Evolutionary conservation across 2,329 filamentous ascomycete species (phyloP).

Genomic region (Xylariales sp.): DNA sequence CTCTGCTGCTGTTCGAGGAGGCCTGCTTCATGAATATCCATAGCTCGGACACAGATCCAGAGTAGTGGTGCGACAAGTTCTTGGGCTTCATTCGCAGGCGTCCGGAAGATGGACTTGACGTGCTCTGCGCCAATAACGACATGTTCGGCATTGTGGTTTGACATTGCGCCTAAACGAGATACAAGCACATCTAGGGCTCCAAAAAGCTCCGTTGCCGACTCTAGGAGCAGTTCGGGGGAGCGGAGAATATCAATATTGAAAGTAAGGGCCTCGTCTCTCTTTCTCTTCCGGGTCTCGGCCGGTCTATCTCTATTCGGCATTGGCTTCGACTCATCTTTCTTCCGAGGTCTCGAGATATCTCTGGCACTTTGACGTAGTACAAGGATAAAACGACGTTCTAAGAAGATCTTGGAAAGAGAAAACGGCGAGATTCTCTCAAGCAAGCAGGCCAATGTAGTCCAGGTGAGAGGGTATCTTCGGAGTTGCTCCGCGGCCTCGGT

Average conservation of each 20-base stretch:
- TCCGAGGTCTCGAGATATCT: slow-evolving; percentile 42
- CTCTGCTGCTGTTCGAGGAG: slow-evolving; percentile 32
- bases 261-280: slow-evolving; percentile 32
- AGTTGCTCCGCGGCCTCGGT: slow-evolving; percentile 44
- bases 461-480: slow-evolving; percentile 52
- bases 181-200: slow-evolving; percentile 41
- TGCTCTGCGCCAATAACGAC: slow-evolving; percentile 53
- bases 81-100: slow-evolving; percentile 42
- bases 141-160: slow-evolving; percentile 30
- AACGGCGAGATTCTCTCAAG: slow-evolving; percentile 63
- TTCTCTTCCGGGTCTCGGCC: slow-evolving; percentile 42
- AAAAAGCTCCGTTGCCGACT: slow-evolving; percentile 45
- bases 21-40: slow-evolving; percentile 28
- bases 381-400: slow-evolving; percentile 62
- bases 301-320: slow-evolving; percentile 23
- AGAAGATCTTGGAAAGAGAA: slow-evolving; percentile 65
- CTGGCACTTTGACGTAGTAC: slow-evolving; percentile 63
- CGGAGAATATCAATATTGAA: slow-evolving; percentile 39
- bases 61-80: slow-evolving; percentile 42
- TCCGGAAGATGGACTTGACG: slow-evolving; percentile 52
- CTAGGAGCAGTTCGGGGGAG: slow-evolving; percentile 35
- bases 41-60: slow-evolving; percentile 36
- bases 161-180: slow-evolving; percentile 34
- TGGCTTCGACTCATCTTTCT: slow-evolving; percentile 14
- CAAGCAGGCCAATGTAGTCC: slow-evolving; percentile 58